Conservation (phyloP, 352 stramenopile genomes). For the Phytophthora fragariae region DNA sequence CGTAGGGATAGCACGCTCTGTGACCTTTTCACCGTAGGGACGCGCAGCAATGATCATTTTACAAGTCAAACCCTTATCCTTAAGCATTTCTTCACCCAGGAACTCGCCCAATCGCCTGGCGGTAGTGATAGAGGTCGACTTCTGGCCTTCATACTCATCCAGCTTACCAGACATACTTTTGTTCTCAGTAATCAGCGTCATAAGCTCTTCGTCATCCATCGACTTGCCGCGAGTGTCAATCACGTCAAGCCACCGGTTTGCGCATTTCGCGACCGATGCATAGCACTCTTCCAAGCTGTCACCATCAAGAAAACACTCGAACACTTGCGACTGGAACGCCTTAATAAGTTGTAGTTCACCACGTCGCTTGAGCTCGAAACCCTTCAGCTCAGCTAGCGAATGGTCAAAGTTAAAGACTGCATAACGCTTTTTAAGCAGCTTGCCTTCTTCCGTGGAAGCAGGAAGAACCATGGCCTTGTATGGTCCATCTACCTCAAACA, state of each 20-base stretch:
- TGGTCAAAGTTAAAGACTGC: constrained; percentile 90
- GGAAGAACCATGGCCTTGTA: constrained; percentile 99
- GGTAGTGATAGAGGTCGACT: constrained; percentile 98
- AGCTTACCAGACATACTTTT: constrained; percentile 98
- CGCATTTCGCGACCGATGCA: constrained; percentile 94
- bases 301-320: constrained; percentile 97
- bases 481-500: constrained; percentile 99
- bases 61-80: constrained; percentile 98
- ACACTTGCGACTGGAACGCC: constrained; percentile 98
- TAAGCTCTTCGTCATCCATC: constrained; percentile 97
- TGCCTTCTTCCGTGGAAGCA: constrained; percentile 98
- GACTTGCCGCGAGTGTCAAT: constrained; percentile 95
- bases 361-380: constrained; percentile 99
- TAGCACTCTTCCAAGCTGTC: constrained; percentile 96
- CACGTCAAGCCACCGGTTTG: constrained; percentile 99
- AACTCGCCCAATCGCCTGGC: constrained; percentile 98
- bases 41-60: constrained; percentile 97
- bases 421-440: constrained; percentile 98
- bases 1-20: constrained; percentile 97
- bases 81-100: constrained; percentile 97
- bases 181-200: constrained; percentile 99
- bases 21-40: constrained; percentile 96
- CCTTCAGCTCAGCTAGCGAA: constrained; percentile 82
- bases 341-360: constrained; percentile 99
- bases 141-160: constrained; percentile 97